Evolutionary conservation across 2,329 filamentous ascomycete genomes (phyloP).

Genomic region (Falciphora oryzae): DNA sequence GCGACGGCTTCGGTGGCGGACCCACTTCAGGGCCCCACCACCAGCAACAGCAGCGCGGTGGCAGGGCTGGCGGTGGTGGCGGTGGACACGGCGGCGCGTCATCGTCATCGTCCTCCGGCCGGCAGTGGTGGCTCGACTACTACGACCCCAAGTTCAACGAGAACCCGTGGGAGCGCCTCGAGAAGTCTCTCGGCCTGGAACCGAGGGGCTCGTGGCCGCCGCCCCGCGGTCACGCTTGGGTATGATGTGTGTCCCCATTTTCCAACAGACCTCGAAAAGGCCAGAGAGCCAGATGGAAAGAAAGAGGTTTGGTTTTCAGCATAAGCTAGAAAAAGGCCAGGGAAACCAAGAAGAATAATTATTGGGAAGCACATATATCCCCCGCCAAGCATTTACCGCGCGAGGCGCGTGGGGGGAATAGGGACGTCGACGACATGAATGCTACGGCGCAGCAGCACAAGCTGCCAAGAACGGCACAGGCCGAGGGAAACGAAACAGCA

Average conservation of each 20-base stretch:
- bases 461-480: not conserved
- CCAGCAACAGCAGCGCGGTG: not conserved
- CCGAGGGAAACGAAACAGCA: not conserved
- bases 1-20: not conserved
- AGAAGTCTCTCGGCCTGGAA: slow-evolving; percentile 38
- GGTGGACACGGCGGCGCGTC: slow-evolving; percentile 26
- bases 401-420: no score
- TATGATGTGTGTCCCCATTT: no score
- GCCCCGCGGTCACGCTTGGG: not conserved
- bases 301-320: no score
- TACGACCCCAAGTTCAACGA: slow-evolving; percentile 64
- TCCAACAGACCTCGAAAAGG: no score
- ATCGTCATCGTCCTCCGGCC: slow-evolving; percentile 25
- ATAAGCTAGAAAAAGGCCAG: no score
- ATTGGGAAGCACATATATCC: not conserved
- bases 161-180: slow-evolving; percentile 64
- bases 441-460: not conserved
- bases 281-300: not conserved
- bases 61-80: slow-evolving; percentile 9
- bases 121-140: slow-evolving; percentile 58
- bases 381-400: not conserved
- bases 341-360: not conserved
- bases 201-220: slow-evolving; percentile 41
- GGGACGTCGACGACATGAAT: not conserved
- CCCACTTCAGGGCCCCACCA: not conserved